Evolutionary conservation across 768 basidiomycete species (phyloP), one percentile per base, ranked within the genome.

Genomic region (Botryobasidium botryosum): DNA sequence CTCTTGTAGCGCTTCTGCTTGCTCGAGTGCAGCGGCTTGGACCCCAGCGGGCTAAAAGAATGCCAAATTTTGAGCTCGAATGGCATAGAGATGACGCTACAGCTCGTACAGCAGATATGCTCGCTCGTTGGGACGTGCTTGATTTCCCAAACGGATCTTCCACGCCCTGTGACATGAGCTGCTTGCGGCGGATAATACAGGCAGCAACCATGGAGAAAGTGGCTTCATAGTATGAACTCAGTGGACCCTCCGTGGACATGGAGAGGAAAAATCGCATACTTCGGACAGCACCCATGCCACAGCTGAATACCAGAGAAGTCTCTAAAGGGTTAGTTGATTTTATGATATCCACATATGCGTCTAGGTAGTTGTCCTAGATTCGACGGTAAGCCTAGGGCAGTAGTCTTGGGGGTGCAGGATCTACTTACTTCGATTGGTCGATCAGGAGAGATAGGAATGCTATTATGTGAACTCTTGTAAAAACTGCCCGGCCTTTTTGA

Each of bases 181-280:
- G 80, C 54, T 79, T 83, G 39, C 92, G 68, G 35, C 92, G 68
- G 2, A 96, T 69, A 28, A 99, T 67, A 46, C 78, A 75, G 1
- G 92, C 90, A 5, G 88, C 85, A n/a, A 79, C 73, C 94, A 97
- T 97, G 3, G 86, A 88, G 56, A 94, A 97, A 0, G 91, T 96
- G 2, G 90, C 91, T 58, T 23, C 3, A 23, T 21, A 18, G 15
- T 6, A 43, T 18, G 4, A 35, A 39, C 18, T 41, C 28, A 20
- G 38, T 10, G 5, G 13, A 7, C 17, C 31, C 8, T 17, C 10
- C 31, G 31, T 27, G 10, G n/a, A 26, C 8, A 24, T 29, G 13
- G 31, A 3, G 6, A 17, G 25, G 10, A 8, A 40, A 35, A 40
- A 17, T n/a, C 18, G 42, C 57, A 53, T 38, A 49, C 57, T 61